phyloP scores from a whole-genome alignment of 2,329 filamentous ascomycete species.

The Verticillium isaacii region DNA sequence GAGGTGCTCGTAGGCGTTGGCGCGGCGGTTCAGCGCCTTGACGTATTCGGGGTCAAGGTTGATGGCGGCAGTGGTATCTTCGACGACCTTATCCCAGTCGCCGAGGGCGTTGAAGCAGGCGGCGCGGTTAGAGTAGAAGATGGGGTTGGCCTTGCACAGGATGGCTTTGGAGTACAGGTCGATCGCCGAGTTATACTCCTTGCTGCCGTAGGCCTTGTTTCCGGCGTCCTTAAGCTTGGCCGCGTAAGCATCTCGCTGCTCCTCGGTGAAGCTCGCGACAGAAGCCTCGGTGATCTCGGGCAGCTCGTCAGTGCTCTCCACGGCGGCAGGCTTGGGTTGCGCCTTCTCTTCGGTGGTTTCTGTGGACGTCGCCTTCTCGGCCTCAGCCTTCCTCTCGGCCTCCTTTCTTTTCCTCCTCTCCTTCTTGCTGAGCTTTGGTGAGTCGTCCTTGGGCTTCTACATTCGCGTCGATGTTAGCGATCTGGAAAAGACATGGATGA shows the following conservation, averaged over 20 bases:
- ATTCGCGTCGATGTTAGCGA: background rate
- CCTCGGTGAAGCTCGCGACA: slow-evolving; percentile 42
- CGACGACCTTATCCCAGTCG: slow-evolving; percentile 93
- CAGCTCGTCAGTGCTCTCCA: slow-evolving; percentile 61
- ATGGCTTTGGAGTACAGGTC: slow-evolving; percentile 94
- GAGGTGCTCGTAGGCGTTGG: slow-evolving; percentile 93
- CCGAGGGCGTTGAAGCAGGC: slow-evolving; percentile 93
- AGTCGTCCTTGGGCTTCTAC: slow-evolving; percentile 26
- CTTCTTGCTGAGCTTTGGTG: slow-evolving; percentile 81
- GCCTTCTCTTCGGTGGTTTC: slow-evolving; percentile 23
- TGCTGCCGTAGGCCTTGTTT: slow-evolving; percentile 92
- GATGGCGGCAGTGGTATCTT: slow-evolving; percentile 93
- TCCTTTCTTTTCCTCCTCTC: slow-evolving; percentile 86
- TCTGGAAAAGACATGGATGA: background rate
- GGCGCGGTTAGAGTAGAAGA: slow-evolving; percentile 98
- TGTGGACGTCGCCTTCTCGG: slow-evolving; percentile 30
- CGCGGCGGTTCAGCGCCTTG: slow-evolving; percentile 94
- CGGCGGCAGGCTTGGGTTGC: slow-evolving; percentile 44
- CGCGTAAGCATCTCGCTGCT: slow-evolving; percentile 82
- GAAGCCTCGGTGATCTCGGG: slow-evolving; percentile 61
- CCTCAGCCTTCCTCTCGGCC: slow-evolving; percentile 54
- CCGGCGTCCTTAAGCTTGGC: slow-evolving; percentile 90
- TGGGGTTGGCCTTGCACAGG: slow-evolving; percentile 92
- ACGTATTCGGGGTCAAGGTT: slow-evolving; percentile 92
- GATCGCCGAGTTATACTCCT: slow-evolving; percentile 91